phyloP scores from a whole-genome alignment of 2,329 filamentous ascomycete genomes.

The Alternaria hordeiaustralica region DNA sequence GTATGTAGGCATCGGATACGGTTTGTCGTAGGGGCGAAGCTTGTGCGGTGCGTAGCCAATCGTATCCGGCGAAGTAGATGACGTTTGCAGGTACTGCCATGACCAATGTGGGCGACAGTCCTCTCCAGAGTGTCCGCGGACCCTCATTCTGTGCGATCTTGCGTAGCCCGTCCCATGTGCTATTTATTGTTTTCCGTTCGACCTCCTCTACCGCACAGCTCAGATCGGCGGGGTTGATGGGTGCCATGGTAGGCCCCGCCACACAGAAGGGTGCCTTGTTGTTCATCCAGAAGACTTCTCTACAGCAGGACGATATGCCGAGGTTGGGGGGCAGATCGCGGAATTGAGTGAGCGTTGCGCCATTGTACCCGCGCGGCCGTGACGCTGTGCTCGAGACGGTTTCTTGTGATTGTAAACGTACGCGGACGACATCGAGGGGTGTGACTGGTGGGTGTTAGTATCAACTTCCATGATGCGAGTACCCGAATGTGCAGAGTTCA shows the following conservation, averaged over 20 bases:
- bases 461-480: not conserved
- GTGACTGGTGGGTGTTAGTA: constrained; percentile 64
- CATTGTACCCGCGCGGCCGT: constrained; percentile 50
- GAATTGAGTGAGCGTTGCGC: constrained; percentile 52
- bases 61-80: constrained; percentile 98
- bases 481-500: not conserved
- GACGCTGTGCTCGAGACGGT: constrained; percentile 57
- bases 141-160: constrained; percentile 98
- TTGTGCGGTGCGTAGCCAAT: constrained; percentile 81
- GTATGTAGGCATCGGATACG: constrained; percentile 70
- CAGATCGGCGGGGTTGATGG: constrained; percentile 52
- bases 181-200: constrained; percentile 82
- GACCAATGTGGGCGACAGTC: constrained; percentile 87
- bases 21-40: constrained; percentile 71
- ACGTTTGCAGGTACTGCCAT: constrained; percentile 97
- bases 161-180: constrained; percentile 86
- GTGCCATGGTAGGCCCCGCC: constrained; percentile 63
- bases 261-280: constrained; percentile 83
- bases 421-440: constrained; percentile 93
- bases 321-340: constrained; percentile 80
- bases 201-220: constrained; percentile 88
- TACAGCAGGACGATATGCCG: constrained; percentile 91
- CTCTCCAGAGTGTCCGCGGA: constrained; percentile 84
- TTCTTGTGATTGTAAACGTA: constrained; percentile 88
- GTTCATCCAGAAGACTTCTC: constrained; percentile 95